Base-by-base conservation (phyloP, 352 stramenopile genomes). In the Phytopythium ostracodes region DNA sequence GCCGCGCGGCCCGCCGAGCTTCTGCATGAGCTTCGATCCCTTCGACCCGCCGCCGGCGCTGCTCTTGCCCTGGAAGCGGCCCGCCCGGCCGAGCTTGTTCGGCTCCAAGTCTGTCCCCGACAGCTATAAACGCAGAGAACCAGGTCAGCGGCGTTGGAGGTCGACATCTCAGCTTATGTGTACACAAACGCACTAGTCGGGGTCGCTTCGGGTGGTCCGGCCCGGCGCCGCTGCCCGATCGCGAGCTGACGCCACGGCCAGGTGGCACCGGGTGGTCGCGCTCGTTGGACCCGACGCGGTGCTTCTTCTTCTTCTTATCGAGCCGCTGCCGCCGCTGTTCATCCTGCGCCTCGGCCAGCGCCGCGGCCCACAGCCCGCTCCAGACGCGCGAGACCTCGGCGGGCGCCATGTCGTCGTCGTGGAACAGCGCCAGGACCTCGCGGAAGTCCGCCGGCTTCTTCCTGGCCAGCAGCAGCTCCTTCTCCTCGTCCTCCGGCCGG, bases 11-110 rank as follows among this genome's bases (percentile, higher is more conserved):
- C 73, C 67, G 3, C 75, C 73, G 31, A 92, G 84, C 70, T 92
- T 92, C 63, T 89, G 82, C 76, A 91, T 68, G 43, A 92, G 75
- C 53, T 92, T 92, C 11, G 77, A 88, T 14, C 65, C 70, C 44
- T 72, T 74, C 29, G 63, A 57, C 20, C 64, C 62, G 20, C 70
- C 66, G 10, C 65, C 63, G 14, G 67, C 67, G 31, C n/a, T 36
- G 79, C 77, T 27, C 64, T 71, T 40, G 72, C 73, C 62, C 27
- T 73, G 47, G 64, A 79, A 74, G 22, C 62, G 63, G 44, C 79
- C 72, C 42, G 73, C 73, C 20, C 79, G 75, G 35, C 68, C 72
- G 3, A 72, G 53, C 61, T 91, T 91, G 63, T 69, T 81, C 9
- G 77, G 76, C 62, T 91, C 82, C 49, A 68, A 70, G 58, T 91